Conservation (phyloP, 2,329 filamentous ascomycete genomes). For the Ramichloridium luteum region DNA sequence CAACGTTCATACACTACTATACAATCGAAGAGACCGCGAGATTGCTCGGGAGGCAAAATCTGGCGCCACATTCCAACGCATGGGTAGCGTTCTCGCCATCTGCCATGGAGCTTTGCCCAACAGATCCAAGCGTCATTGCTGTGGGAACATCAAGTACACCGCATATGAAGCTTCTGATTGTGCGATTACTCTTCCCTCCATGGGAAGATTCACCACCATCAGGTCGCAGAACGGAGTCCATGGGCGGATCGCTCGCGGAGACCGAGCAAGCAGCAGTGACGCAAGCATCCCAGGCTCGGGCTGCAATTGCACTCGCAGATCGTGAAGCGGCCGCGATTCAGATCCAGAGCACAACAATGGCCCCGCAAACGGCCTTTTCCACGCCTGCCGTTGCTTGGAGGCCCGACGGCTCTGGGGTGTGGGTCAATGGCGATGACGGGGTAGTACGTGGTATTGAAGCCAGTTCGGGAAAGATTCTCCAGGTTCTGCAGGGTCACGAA, state of each 20-base stretch:
- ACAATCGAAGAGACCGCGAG: conserved; percentile 25
- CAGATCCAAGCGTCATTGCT: conserved; percentile 42
- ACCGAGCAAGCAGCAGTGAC: conserved; percentile 24
- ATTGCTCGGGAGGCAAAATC: conserved; percentile 45
- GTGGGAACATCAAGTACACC: conserved; percentile 49
- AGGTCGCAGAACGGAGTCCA: too few relatives aligned
- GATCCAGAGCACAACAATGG: conserved; percentile 46
- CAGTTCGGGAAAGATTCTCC: conserved; percentile 44
- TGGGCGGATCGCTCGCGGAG: too few relatives aligned
- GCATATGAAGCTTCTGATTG: conserved; percentile 50
- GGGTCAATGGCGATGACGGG: conserved; percentile 55
- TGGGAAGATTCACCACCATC: conserved; percentile 8
- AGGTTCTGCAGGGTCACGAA: conserved; percentile 42
- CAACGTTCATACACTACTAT: conserved; percentile 48
- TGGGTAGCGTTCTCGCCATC: conserved; percentile 53
- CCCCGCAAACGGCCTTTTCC: conserved; percentile 52
- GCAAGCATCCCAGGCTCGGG: conserved; percentile 41
- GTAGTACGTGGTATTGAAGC: conserved; percentile 48
- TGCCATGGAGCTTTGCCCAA: conserved; percentile 43
- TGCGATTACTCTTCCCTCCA: conserved; percentile 43
- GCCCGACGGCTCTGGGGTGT: conserved; percentile 48
- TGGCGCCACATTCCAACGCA: conserved; percentile 50
- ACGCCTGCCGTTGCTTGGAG: conserved; percentile 51
- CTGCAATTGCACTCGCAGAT: conserved; percentile 40
- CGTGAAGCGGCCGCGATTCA: conserved; percentile 48